Conservation (phyloP, 495 filamentous ascomycete genomes). For the Aspergillus diversus region DNA sequence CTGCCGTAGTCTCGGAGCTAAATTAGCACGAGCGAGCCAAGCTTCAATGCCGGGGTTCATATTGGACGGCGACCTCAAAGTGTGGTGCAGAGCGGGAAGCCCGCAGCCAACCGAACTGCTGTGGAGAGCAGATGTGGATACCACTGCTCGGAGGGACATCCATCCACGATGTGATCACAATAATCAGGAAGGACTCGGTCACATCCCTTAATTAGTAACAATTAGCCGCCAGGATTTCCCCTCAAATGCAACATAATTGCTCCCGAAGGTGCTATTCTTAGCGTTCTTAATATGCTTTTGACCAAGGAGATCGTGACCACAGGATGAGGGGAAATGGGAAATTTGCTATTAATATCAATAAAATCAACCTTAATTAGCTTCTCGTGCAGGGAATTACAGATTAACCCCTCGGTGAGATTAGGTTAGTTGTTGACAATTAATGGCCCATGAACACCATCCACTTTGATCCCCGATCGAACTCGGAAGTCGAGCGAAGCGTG, state of each 20-base stretch:
- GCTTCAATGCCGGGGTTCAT: slow-evolving; percentile 18
- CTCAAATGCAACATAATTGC: slow-evolving; percentile 11
- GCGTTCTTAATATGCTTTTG: neutral
- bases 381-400: neutral
- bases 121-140: slow-evolving; percentile 7
- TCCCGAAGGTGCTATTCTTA: neutral
- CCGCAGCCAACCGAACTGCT: slow-evolving; percentile 25
- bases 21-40: slow-evolving; percentile 31
- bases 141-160: slow-evolving; percentile 18
- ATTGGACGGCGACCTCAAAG: slow-evolving; percentile 11
- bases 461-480: slow-evolving; percentile 1
- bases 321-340: neutral
- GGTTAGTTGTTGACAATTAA: too few species aligned
- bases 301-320: neutral
- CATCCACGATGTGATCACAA: neutral
- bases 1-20: slow-evolving; percentile 18
- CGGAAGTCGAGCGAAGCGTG: neutral
- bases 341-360: slow-evolving; percentile 18
- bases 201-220: slow-evolving; percentile 37
- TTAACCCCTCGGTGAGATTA: too few species aligned
- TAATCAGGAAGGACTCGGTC: neutral
- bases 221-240: slow-evolving; percentile 29
- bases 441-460: too few species aligned
- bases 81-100: slow-evolving; percentile 28
- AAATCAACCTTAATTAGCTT: slow-evolving; percentile 22